Conservation (phyloP, 192 early-diverging fungal genomes). For the Coemansia sp. region DNA sequence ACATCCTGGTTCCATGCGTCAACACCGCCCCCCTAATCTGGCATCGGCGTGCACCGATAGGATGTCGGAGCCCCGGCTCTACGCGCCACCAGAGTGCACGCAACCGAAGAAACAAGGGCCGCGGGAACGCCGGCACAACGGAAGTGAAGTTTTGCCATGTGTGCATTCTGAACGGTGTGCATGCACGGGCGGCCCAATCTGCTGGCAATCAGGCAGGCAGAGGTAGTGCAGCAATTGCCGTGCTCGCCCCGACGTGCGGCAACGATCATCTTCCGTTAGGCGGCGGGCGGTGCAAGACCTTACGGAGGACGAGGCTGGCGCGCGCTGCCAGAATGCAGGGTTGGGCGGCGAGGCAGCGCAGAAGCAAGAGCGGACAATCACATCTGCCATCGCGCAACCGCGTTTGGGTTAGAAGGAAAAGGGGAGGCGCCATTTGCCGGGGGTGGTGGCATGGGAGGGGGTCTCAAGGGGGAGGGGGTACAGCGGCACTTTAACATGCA, state of each 20-base stretch:
- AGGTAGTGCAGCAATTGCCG: conserved; percentile 3
- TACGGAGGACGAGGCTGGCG: conserved; percentile 2
- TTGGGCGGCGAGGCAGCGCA: conserved; percentile 7
- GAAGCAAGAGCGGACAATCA: conserved; percentile 11
- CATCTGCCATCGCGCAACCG: conserved; percentile 18
- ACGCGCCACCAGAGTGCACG: background rate
- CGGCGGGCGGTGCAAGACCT: background rate
- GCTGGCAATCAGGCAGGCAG: conserved; percentile 6
- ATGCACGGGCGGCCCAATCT: conserved; percentile 2
- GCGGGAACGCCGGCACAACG: background rate
- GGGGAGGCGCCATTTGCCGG: conserved; percentile 5
- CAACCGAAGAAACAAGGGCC: background rate
- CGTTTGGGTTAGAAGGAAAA: conserved; percentile 9
- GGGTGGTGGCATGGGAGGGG: conserved; percentile 14
- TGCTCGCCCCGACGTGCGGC: background rate
- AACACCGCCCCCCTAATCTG: background rate
- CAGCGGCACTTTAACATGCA: conserved; percentile 14
- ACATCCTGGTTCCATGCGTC: background rate
- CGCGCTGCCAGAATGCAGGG: conserved; percentile 6
- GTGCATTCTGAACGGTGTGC: background rate
- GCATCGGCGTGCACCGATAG: background rate
- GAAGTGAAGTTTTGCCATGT: background rate
- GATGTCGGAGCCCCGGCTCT: background rate
- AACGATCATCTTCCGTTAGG: conserved; percentile 5
- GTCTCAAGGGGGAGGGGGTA: conserved; percentile 5